Evolutionary conservation across 2,329 filamentous ascomycete genomes (phyloP).

Genomic region (Trichoderma koningiopsis): DNA sequence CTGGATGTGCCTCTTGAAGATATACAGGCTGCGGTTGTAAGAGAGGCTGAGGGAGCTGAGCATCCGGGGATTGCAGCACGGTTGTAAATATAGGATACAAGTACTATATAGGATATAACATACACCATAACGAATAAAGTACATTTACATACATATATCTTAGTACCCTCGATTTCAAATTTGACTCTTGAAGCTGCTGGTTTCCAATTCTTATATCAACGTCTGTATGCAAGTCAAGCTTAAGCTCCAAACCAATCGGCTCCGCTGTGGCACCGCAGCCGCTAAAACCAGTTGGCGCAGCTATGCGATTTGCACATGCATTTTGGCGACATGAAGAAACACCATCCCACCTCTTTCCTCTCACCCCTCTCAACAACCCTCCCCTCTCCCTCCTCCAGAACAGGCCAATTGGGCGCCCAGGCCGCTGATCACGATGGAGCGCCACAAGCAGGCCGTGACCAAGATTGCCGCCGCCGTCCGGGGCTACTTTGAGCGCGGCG

Average conservation of each 20-base stretch:
- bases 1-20: conserved; percentile 48
- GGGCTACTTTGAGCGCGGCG: conserved; percentile 49
- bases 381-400: not conserved
- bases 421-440: conserved; percentile 46
- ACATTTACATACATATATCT: not conserved
- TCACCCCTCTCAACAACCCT: not conserved
- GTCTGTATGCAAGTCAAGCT: not conserved
- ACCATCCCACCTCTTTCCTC: not conserved
- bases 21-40: conserved; percentile 44
- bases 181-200: not conserved
- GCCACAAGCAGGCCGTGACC: conserved; percentile 51
- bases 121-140: not conserved
- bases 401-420: not conserved
- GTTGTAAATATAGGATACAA: not conserved
- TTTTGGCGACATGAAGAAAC: not conserved
- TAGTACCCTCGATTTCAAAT: not conserved
- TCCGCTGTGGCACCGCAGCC: not conserved
- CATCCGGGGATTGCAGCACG: not conserved
- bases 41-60: conserved; percentile 23
- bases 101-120: not conserved
- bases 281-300: not conserved
- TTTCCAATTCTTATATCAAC: not conserved
- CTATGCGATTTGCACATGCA: not conserved
- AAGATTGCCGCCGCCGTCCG: conserved; percentile 52
- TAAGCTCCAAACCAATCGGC: not conserved